Conservation (phyloP, 345 rosid species). For the Populus davidiana region DNA sequence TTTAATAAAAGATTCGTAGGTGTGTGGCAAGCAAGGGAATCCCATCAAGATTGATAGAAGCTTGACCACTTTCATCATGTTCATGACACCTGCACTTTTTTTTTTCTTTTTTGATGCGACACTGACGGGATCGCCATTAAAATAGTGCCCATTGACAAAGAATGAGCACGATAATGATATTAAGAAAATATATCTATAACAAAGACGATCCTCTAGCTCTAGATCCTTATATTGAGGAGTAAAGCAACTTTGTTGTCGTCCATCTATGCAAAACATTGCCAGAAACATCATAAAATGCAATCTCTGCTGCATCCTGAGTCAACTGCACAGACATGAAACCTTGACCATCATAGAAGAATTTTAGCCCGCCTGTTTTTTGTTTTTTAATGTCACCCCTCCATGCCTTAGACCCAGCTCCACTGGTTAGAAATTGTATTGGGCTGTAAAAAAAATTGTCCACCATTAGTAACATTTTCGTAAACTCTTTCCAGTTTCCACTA, state of each 20-base stretch:
- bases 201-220: not conserved
- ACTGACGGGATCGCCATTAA: not conserved
- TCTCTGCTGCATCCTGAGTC: not conserved
- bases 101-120: not conserved
- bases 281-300: slow-evolving; percentile 20
- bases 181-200: not conserved
- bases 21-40: not conserved
- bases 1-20: not conserved
- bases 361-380: not conserved
- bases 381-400: slow-evolving; percentile 25
- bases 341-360: slow-evolving; percentile 28
- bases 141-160: not conserved
- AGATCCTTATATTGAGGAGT: not conserved
- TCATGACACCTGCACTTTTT: not conserved
- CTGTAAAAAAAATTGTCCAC: slow-evolving; percentile 4
- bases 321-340: slow-evolving; percentile 26
- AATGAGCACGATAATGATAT: not conserved
- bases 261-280: slow-evolving; percentile 20
- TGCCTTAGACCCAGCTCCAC: slow-evolving; percentile 29
- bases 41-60: not conserved
- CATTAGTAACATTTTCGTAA: not conserved
- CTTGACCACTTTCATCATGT: not conserved
- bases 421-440: slow-evolving; percentile 19
- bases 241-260: slow-evolving; percentile 2
- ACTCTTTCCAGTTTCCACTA: not conserved